phyloP scores from a whole-genome alignment of 2,329 filamentous ascomycete genomes.

The Boeremia lycopersici region DNA sequence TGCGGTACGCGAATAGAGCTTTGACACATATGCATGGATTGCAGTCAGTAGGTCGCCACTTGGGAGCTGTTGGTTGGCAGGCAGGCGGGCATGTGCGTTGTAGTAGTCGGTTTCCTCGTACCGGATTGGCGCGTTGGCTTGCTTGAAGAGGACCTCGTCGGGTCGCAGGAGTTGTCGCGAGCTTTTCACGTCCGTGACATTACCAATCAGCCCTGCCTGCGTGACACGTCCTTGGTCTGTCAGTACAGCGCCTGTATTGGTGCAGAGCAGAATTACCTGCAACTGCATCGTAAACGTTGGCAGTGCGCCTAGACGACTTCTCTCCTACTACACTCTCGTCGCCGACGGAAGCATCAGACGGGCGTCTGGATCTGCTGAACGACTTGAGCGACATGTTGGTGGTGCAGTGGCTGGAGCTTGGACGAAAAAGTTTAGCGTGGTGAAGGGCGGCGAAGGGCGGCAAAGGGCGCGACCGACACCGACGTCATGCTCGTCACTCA shows the following conservation, averaged over 20 bases:
- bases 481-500: conserved; percentile 24
- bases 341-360: conserved; percentile 20
- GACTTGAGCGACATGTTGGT: conserved; percentile 17
- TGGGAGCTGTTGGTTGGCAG: conserved; percentile 62
- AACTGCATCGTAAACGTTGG: conserved; percentile 74
- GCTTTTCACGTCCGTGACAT: conserved; percentile 49
- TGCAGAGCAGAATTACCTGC: conserved; percentile 57
- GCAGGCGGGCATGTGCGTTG: conserved; percentile 65
- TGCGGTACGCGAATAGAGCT: conserved; percentile 61
- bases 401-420: conserved; percentile 2
- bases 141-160: conserved; percentile 73
- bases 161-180: conserved; percentile 60
- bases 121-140: conserved; percentile 66
- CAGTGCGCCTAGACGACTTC: conserved; percentile 43
- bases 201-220: conserved; percentile 46
- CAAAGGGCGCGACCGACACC: neutral
- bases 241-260: conserved; percentile 1
- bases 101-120: conserved; percentile 76
- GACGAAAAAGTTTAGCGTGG: conserved; percentile 12
- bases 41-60: conserved; percentile 72
- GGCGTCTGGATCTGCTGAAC: conserved; percentile 10
- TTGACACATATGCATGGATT: conserved; percentile 70
- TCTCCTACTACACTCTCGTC: conserved; percentile 12
- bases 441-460: conserved; percentile 12
- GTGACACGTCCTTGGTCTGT: conserved; percentile 22